Evolutionary conservation across 2,329 filamentous ascomycete genomes (phyloP), one percentile per base, ranked within the genome.

Genomic region (Periconia sp.): DNA sequence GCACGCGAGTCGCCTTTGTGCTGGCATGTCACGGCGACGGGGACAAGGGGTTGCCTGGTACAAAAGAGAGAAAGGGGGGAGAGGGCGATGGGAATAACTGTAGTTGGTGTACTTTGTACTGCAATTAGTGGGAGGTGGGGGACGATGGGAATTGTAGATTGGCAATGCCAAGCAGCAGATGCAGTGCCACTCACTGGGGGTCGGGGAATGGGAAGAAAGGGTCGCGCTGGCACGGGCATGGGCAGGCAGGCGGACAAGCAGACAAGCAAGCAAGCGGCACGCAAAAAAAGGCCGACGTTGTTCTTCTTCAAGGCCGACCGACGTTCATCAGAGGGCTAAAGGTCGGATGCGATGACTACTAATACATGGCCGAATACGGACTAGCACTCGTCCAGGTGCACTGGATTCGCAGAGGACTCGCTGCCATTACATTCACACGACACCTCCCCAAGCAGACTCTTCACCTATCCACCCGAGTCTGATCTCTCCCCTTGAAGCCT

Each of bases 331-430:
- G 8, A 27, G 15, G 33, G 6, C 33, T 37, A 37, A 11, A 37
- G 33, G 33, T 37, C 33, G 33, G 33, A 37, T 37, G 33, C 33
- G 15, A 37, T 37, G 33, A 17, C 45, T 49, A 43, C n/a, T n/a
- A n/a, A n/a, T 44, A 41, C 30, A 42, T 56, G 44, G 11, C 33
- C 33, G 33, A 37, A 37, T 37, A 5, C 5, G 33, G 33, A 13
- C 63, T 66, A 65, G 55, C 53, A 48, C 33, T 54, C 60, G 49
- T 62, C 50, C 65, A 64, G 65, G 67, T 63, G 64, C 41, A 40
- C 31, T 43, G 37, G 17, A 15, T 33, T 42, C 46, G 45, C 30
- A 47, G 45, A 47, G 30, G n/a, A 5, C 30, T 37, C 6, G 40
- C 31, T 5, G 30, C 20, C 44, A 17, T 46, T 30, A 46, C 44